Evolutionary conservation across 768 basidiomycete genomes (phyloP), one percentile per base, ranked within the genome.

Genomic region (Strobilomyces dryophilus): DNA sequence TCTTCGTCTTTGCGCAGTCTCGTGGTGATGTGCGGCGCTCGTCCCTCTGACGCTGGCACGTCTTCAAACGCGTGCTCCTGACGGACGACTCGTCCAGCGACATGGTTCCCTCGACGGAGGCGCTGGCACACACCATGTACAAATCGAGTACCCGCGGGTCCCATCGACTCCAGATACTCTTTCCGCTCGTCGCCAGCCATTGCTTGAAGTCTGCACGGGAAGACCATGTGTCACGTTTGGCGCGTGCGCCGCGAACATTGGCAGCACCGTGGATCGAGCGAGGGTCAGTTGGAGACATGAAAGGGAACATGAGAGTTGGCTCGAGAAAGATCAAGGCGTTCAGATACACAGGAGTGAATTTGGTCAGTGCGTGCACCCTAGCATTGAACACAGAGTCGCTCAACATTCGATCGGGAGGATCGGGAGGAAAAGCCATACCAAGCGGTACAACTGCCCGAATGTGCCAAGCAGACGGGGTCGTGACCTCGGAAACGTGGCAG

Each of bases 221-320:
- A 5, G 48, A 2, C 68, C 68, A 69, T 4, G 15, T 52, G n/a
- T 69, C 65, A 3, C 60, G 68, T 47, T 66, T 69, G 11, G 49
- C 51, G 4, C 52, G 56, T 6, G 64, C 65, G 4, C 63, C 67
- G 3, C 64, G 64, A 15, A 71, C 63, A 27, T 69, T 69, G 37
- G 69, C 60, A 5, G 63, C 61, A 6, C 68, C 67, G 17, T 63
- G 68, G n/a, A 65, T 51, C 3, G 50, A 53, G n/a, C 68, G 68
- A 3, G 59, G 60, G 35, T 69, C 67, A 1, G 54, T 55, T 6
- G 69, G 56, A 1, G 67, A 56, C 52, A 69, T 54, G 14, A 24
- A 50, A 21, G 66, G 69, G 36, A 69, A 70, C 69, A 69, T 66
- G 49, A 69, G 26, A 2, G 69, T 71, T 4, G 67, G 69, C 47